phyloP scores from a whole-genome alignment of 208 protist species.

The Tritrichomonas musculus region DNA sequence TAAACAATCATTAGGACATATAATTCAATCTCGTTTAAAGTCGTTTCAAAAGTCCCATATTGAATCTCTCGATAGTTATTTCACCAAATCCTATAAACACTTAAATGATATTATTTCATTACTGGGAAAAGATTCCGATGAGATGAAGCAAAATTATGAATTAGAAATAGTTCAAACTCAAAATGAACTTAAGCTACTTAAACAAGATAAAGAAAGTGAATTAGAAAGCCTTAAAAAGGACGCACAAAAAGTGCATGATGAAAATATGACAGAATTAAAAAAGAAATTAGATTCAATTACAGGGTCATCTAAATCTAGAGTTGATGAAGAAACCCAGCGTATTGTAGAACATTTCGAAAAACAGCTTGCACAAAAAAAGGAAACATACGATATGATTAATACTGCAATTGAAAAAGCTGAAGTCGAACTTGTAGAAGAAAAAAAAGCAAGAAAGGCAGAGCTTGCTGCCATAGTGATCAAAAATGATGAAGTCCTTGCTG shows the following conservation, averaged over 20 bases:
- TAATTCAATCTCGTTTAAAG: background rate
- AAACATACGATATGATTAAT: background rate
- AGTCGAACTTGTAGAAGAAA: background rate
- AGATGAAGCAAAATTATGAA: background rate
- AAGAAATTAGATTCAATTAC: background rate
- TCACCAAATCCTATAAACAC: background rate
- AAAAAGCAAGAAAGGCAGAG: background rate
- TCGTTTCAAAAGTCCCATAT: background rate
- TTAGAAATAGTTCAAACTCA: background rate
- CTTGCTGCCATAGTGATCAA: background rate
- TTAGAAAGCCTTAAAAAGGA: background rate
- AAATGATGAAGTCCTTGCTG: background rate
- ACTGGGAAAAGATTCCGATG: background rate
- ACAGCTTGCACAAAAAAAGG: background rate
- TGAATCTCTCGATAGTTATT: constrained; percentile 1
- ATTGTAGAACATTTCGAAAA: constrained; percentile 1
- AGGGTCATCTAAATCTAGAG: background rate
- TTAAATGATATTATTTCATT: background rate
- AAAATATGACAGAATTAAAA: background rate
- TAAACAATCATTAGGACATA: too few relatives aligned
- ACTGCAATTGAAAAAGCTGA: background rate
- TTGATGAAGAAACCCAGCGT: background rate
- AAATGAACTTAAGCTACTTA: background rate
- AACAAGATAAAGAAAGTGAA: background rate
- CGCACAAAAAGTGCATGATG: background rate